Evolutionary conservation across 257 asterid species (phyloP).

Genomic region (Gentiana dahurica): DNA sequence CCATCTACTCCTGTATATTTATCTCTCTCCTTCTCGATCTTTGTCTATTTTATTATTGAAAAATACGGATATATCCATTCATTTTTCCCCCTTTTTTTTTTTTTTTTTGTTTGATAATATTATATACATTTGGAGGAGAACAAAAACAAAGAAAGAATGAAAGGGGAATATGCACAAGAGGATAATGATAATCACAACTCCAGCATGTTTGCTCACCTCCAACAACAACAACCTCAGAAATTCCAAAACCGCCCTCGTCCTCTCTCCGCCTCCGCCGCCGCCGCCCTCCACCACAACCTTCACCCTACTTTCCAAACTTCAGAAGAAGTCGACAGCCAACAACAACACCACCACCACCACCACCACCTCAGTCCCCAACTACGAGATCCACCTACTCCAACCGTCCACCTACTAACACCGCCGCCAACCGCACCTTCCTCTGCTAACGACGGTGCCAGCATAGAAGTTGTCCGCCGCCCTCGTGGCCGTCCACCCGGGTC

Average conservation of each 20-base stretch:
- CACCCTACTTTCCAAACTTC: constrained; percentile 15
- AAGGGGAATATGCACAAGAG: constrained; percentile 34
- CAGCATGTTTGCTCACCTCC: constrained; percentile 42
- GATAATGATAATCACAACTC: constrained; percentile 15
- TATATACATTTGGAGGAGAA: neutral
- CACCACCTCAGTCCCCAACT: constrained; percentile 1
- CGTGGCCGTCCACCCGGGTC: constrained; percentile 82
- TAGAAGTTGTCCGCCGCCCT: constrained; percentile 71
- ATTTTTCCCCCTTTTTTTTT: neutral
- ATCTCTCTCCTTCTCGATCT: neutral
- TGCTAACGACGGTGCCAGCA: constrained; percentile 49
- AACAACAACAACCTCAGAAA: constrained; percentile 25
- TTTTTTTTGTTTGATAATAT: neutral
- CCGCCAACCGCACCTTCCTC: constrained; percentile 11
- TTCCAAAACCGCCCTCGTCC: constrained; percentile 16
- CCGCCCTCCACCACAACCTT: constrained; percentile 8
- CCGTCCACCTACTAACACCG: neutral
- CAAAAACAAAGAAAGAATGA: constrained; percentile 17
- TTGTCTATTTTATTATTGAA: neutral
- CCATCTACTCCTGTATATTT: neutral
- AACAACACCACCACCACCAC: constrained; percentile 11
- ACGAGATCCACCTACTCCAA: constrained; percentile 4
- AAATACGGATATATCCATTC: neutral
- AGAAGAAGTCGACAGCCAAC: constrained; percentile 26
- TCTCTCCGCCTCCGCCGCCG: constrained; percentile 7